These are phyloP conservation scores for Aphanomyces invadans DNA, from an alignment of 352 stramenopile genomes.

Conservation along the genomic window DNA sequence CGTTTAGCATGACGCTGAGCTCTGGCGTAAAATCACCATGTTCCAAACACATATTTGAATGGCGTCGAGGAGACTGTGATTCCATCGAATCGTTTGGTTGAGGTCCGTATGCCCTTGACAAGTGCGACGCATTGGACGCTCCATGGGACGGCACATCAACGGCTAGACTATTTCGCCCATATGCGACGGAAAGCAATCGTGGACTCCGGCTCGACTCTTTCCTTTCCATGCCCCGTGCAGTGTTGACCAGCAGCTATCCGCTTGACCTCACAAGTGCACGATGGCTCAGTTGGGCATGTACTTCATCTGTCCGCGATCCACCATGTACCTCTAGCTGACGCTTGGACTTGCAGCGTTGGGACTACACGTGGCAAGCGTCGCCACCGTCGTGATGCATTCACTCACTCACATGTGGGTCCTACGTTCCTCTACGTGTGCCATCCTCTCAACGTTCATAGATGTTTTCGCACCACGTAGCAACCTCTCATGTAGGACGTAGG, in stretches of 20 bases:
- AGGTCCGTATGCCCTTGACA: conserved; percentile 42
- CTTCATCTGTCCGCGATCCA: not conserved
- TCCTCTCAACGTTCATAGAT: too few species aligned
- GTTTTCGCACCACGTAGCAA: too few species aligned
- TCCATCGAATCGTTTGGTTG: conserved; percentile 32
- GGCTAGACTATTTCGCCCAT: too few species aligned
- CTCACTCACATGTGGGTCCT: conserved; percentile 17
- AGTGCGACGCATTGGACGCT: conserved; percentile 52
- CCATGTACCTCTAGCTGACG: conserved; percentile 41
- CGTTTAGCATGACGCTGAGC: conserved; percentile 60
- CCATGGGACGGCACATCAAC: too few species aligned
- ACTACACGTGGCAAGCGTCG: conserved; percentile 38
- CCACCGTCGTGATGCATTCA: not conserved
- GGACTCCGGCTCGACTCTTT: conserved; percentile 51
- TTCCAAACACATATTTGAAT: conserved; percentile 62
- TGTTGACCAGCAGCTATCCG: conserved; percentile 34
- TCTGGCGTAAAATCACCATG: conserved; percentile 34
- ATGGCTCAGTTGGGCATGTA: not conserved
- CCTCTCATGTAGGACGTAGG: too few species aligned
- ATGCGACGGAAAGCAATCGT: conserved; percentile 36
- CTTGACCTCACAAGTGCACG: not conserved
- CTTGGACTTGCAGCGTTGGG: conserved; percentile 48
- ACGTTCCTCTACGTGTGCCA: conserved; percentile 73
- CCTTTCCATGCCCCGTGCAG: conserved; percentile 39
- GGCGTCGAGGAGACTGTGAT: conserved; percentile 55